Percentiles rank a stretch among this genome's conserved stretches.
phyloP scores from a whole-genome alignment of 2,329 filamentous ascomycete species.

The Catunica adiposa region DNA sequence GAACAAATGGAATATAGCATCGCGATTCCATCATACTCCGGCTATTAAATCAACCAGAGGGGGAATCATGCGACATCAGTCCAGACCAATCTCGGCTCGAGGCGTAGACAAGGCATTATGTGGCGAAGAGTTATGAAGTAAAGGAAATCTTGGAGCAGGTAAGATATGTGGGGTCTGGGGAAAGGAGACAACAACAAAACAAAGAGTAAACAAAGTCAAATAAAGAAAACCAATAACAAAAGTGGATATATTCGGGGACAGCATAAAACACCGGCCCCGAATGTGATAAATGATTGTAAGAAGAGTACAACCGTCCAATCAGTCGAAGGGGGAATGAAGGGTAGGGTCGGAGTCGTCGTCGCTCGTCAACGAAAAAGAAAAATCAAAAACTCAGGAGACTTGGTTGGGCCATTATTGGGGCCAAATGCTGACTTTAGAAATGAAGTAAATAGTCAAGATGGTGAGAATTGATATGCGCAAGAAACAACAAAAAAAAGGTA shows the following conservation, averaged over 20 bases:
- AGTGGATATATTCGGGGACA: neutral
- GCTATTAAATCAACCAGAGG: neutral
- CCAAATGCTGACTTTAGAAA: no score
- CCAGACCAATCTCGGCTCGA: no score
- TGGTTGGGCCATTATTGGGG: no score
- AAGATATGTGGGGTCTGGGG: neutral
- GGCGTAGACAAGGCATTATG: neutral
- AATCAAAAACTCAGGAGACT: neutral
- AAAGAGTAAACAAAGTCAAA: constrained; percentile 2
- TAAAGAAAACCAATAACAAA: no score
- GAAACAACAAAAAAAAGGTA: constrained; percentile 3
- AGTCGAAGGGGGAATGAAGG: constrained; percentile 10
- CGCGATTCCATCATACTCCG: no score
- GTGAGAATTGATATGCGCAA: neutral
- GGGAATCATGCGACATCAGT: neutral
- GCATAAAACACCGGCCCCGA: neutral
- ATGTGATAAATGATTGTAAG: constrained; percentile 4
- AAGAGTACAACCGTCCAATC: constrained; percentile 12
- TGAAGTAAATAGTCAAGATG: neutral
- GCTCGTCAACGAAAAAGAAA: constrained; percentile 11
- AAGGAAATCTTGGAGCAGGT: neutral
- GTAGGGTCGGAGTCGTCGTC: constrained; percentile 13
- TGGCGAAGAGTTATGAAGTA: neutral
- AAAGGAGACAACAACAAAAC: constrained; percentile 6
- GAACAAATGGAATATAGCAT: neutral